Base-by-base conservation (phyloP, 1,284 basidiomycete genomes). In the Trichosporon sp. region DNA sequence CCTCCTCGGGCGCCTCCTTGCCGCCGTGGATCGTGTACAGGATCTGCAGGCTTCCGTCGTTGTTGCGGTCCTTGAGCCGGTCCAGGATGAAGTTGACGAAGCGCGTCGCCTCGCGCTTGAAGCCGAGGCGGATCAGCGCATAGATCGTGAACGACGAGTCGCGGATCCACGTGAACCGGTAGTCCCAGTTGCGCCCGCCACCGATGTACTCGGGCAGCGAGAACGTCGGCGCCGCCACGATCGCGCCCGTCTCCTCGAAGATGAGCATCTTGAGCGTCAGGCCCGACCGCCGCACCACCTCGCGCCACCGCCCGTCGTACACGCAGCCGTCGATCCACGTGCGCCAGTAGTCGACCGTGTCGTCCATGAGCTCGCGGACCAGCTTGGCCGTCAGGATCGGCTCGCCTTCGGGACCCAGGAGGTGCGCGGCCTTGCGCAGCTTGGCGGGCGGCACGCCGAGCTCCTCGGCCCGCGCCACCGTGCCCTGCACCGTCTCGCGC, bases 121-220 rank as follows among this genome's bases (percentile, higher is more conserved):
- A 96, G 0, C 94, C 94, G 1, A 97, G 87, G 34, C 95, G 87
- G 72, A 97, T 90, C 29, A 97, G 86, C 0, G 94, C 94, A 77
- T 96, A 97, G 3, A 97, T 87, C 0, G 92, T 93, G 84, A 96
- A 96, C 0, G 91, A 91, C 0, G 93, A 90, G 78, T 97, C 95
- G 31, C 95, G 89, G 75, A 96, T 92, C 85, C 85, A 85, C 12
- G 81, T 81, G 74, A 80, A 84, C 4, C 80, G 77, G 68, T 81
- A 81, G 72, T 83, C 81, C 92, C 93, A 95, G 78, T 95, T 95
- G 64, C 93, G 85, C 0, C 88, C 89, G 1, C 93, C 93, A 0
- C 92, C 92, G 38, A 96, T 92, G 74, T 89, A 91, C 79, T 97
- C 95, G 0, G 94, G 94, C 11, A 98, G 84, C 73, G 91, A 92